These are phyloP conservation scores for Xylaria venustula DNA, from an alignment of 495 filamentous ascomycete genomes.

Conservation along the genomic window DNA sequence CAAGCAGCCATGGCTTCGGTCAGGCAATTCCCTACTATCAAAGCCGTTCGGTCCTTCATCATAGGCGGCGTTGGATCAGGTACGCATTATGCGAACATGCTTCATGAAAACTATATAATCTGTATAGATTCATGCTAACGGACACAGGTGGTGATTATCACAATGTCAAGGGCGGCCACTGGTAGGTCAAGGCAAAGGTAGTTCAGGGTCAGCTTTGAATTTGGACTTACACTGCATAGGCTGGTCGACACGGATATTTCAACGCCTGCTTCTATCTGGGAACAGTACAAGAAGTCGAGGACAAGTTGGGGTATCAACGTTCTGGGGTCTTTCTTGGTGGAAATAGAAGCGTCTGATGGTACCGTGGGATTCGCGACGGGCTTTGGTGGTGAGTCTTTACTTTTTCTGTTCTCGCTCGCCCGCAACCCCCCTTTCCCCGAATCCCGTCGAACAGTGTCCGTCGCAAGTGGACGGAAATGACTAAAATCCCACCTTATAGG, in stretches of 20 bases:
- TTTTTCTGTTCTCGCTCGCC: background rate
- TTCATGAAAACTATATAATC: background rate
- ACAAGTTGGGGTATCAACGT: slow-evolving; percentile 97
- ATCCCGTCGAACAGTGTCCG: background rate
- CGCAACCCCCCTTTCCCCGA: background rate
- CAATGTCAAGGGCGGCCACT: slow-evolving; percentile 91
- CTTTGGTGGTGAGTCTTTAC: slow-evolving; percentile 64
- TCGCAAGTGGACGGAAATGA: background rate
- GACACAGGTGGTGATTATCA: slow-evolving; percentile 76
- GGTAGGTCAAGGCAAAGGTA: slow-evolving; percentile 40
- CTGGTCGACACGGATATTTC: slow-evolving; percentile 87
- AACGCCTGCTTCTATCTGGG: slow-evolving; percentile 86
- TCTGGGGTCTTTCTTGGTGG: slow-evolving; percentile 88
- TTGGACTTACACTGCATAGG: slow-evolving; percentile 38
- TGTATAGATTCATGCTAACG: background rate
- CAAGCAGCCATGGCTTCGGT: slow-evolving; percentile 38
- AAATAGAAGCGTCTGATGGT: slow-evolving; percentile 84
- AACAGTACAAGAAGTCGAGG: slow-evolving; percentile 79
- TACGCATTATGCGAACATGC: slow-evolving; percentile 8
- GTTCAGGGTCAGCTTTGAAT: background rate
- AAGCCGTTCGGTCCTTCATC: slow-evolving; percentile 75
- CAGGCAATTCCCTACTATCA: slow-evolving; percentile 68
- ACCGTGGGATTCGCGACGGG: slow-evolving; percentile 90
- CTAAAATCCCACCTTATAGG: slow-evolving; percentile 32
- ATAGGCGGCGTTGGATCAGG: slow-evolving; percentile 84